Base-by-base conservation (phyloP, 768 basidiomycete genomes). In the Daedalea quercina region DNA sequence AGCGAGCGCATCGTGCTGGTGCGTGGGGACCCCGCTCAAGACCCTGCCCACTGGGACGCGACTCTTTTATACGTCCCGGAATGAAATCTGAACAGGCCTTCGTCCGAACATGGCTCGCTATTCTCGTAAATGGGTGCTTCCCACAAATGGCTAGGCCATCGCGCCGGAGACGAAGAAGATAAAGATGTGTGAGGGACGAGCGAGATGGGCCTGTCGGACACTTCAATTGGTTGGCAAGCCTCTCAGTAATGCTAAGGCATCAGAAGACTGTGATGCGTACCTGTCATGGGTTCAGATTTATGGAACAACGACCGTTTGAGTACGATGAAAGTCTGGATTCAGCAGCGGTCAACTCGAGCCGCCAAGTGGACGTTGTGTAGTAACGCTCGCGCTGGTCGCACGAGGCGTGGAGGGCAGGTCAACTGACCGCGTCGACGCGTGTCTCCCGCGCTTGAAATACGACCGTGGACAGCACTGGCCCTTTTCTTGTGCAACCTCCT, bases 381-480 rank as follows among this genome's bases (percentile, higher is more conserved):
- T 31, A 11, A 31, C 28, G 28, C 28, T 31, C 28, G 28, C 28
- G 6, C 6, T 11, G 28, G 28, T 31, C 37, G 37, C 37, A 40
- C 37, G 37, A 15, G 19, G 37, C 37, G 13, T 40, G 37, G 37
- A 49, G 35, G 34, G 15, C 7, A 12, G 48, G 48, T 37, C 48
- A 49, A 37, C 8, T 49, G 48, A 49, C 48, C 48, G 48, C 22
- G 34, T 49, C 25, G n/a, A n/a, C 48, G 33, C 48, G 33, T 19
- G 35, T 40, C 37, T 40, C 15, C 37, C 19, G 37, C 37, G 37
- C 37, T 40, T 40, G 37, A 40, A 35, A 40, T 40, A 45, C 44
- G 44, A 28, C 44, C 44, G 22, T 28, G 44, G 13, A 23, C 44
- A 24, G 23, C 15, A 11, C 15, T 25, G 44, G 20, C 6, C 22